A percentile compares a stretch with the other conserved stretches of the same genome.
phyloP scores from a whole-genome alignment of 2,329 filamentous ascomycete species.

The Bimuria novae-zelandiae region DNA sequence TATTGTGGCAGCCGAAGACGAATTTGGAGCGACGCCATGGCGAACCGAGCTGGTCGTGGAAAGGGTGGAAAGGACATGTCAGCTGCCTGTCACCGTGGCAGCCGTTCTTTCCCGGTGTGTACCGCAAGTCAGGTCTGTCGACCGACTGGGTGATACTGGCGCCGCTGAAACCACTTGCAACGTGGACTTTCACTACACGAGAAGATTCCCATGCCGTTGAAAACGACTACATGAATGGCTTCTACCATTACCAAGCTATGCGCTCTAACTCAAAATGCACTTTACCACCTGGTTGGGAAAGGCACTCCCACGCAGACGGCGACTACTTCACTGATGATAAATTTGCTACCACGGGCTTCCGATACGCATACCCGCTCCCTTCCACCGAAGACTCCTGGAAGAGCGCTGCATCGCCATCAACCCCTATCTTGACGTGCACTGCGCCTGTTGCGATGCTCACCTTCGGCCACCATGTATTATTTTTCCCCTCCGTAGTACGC shows the following conservation, averaged over 20 bases:
- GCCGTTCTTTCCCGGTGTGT: neutral
- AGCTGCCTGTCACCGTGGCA: constrained; percentile 3
- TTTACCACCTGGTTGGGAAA: neutral
- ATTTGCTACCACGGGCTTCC: neutral
- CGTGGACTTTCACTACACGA: neutral
- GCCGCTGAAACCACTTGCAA: neutral
- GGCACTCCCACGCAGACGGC: constrained; percentile 1
- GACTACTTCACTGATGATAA: neutral
- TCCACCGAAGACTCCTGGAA: neutral
- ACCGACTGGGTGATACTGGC: neutral
- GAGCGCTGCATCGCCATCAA: neutral
- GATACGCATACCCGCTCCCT: constrained; percentile 4
- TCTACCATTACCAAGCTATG: constrained; percentile 4
- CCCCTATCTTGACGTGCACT: neutral
- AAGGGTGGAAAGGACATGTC: constrained; percentile 7
- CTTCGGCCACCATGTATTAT: neutral
- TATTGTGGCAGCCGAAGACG: constrained; percentile 17
- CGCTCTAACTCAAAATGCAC: neutral
- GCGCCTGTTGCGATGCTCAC: neutral
- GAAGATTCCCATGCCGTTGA: neutral
- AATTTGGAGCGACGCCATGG: neutral
- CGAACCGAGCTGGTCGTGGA: constrained; percentile 16
- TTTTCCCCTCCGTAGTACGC: neutral
- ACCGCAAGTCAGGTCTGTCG: neutral
- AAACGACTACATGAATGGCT: neutral